Base-by-base conservation (phyloP, 805 yeast species). In the Aciculoconidium aculeatum region DNA sequence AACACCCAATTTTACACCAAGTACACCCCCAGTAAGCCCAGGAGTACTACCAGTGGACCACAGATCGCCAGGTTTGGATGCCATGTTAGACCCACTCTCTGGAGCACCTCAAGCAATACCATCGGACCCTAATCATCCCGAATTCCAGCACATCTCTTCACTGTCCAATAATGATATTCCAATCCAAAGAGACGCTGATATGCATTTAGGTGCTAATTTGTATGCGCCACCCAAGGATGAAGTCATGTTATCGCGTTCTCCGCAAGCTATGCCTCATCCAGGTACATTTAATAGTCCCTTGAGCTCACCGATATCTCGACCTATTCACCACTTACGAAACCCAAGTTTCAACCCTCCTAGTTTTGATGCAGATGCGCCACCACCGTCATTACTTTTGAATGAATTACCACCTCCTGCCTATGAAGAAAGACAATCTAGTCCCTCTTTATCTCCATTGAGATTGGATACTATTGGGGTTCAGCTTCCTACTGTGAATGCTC, bases 321-420 rank as follows among this genome's bases (percentile, higher is more conserved):
- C 85, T 0, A 67, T 77, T 15, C 73, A 70, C 42, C 47, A 72
- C 12, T 46, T 71, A 7, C 56, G 82, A 28, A 58, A 64, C 40
- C 83, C 81, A 11, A 65, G 76, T 4, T 44, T 61, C 20, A 74
- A 74, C 21, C 85, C 85, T 4, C 86, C 85, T 1, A 72, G 83
- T 4, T 78, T 80, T 37, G 72, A 46, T 11, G 53, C 51, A 3
- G 47, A 39, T 18, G 21, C 30, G 10, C 28, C 43, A 5, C 51
- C 54, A 2, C 48, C 45, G 4, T 15, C 37, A 4, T 22, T 34
- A 11, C 34, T 28, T 22, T 23, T 27, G 18, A 17, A 31, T 30
- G 30, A 28, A 4, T n/a, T n/a, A n/a, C 52, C 49, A 3, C 63
- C 63, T 1, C 64, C 65, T 11, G 55, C 61, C 3, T 55, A 55